Conservation (phyloP, 78 protist species). For the Dictyostelium intermedium region DNA sequence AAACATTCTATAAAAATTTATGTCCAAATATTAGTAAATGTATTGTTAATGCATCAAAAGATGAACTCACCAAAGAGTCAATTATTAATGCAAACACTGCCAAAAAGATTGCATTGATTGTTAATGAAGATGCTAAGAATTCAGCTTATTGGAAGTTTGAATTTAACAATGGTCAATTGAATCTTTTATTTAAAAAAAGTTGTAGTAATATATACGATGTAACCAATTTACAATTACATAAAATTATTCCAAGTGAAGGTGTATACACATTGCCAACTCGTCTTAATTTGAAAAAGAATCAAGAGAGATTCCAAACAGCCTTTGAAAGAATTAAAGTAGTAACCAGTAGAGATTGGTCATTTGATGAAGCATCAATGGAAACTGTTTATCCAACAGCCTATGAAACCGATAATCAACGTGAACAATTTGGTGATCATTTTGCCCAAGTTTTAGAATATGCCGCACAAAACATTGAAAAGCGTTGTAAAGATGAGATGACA, state of each 20-base stretch:
- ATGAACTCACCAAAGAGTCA: constrained; percentile 48
- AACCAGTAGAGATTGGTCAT: constrained; percentile 35
- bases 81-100: constrained; percentile 8
- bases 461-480: neutral
- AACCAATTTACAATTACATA: neutral
- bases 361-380: constrained; percentile 46
- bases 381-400: neutral
- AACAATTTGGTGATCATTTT: constrained; percentile 20
- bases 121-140: constrained; percentile 38
- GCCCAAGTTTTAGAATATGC: neutral
- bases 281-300: neutral
- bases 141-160: constrained; percentile 38
- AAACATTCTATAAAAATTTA: constrained; percentile 29
- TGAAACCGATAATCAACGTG: neutral
- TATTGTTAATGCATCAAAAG: neutral
- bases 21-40: neutral
- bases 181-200: neutral
- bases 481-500: constrained; percentile 36
- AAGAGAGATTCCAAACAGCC: neutral
- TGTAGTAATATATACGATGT: constrained; percentile 7
- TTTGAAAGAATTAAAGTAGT: constrained; percentile 15
- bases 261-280: constrained; percentile 14
- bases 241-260: constrained; percentile 69
- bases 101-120: neutral
- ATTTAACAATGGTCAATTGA: constrained; percentile 2